Conservation (phyloP, 805 yeast species). For the Kodamaea hsintzibuensis region DNA sequence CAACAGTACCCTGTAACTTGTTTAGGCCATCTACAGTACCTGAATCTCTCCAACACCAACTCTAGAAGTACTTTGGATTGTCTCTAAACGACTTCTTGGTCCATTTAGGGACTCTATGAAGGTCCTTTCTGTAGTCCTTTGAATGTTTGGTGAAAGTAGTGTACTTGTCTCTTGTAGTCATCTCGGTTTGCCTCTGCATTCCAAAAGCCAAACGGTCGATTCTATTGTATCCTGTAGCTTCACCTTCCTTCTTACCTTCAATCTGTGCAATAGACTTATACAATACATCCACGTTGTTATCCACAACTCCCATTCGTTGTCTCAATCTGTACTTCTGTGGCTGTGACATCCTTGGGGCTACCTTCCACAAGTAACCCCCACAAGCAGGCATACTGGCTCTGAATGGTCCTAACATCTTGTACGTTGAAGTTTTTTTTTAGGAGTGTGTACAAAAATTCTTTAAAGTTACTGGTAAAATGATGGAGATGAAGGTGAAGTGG, state of each 20-base stretch:
- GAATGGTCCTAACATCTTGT: slow-evolving; percentile 69
- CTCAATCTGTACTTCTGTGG: slow-evolving; percentile 85
- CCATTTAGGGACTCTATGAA: slow-evolving; percentile 90
- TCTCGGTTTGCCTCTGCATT: slow-evolving; percentile 78
- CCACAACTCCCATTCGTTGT: slow-evolving; percentile 79
- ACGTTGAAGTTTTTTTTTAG: slow-evolving; percentile 6
- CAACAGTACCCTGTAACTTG: not conserved
- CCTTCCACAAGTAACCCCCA: slow-evolving; percentile 77
- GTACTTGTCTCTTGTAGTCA: slow-evolving; percentile 83
- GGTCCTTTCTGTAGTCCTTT: slow-evolving; percentile 81
- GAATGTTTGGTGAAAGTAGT: slow-evolving; percentile 77
- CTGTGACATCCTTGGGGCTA: slow-evolving; percentile 57
- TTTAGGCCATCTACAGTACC: slow-evolving; percentile 4
- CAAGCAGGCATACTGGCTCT: slow-evolving; percentile 53
- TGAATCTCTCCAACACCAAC: not conserved
- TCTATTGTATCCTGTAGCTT: slow-evolving; percentile 37
- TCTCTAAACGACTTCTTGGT: slow-evolving; percentile 79
- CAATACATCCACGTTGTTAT: slow-evolving; percentile 68
- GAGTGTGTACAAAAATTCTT: not conserved
- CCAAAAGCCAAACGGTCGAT: slow-evolving; percentile 37
- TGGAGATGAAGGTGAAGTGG: not conserved
- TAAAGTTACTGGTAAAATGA: not conserved
- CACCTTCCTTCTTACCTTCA: slow-evolving; percentile 24
- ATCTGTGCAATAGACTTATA: slow-evolving; percentile 35
- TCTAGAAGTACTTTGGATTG: slow-evolving; percentile 69